These are phyloP conservation scores for Metschnikowia matae DNA, from an alignment of 805 yeast species.

Conservation along the genomic window DNA sequence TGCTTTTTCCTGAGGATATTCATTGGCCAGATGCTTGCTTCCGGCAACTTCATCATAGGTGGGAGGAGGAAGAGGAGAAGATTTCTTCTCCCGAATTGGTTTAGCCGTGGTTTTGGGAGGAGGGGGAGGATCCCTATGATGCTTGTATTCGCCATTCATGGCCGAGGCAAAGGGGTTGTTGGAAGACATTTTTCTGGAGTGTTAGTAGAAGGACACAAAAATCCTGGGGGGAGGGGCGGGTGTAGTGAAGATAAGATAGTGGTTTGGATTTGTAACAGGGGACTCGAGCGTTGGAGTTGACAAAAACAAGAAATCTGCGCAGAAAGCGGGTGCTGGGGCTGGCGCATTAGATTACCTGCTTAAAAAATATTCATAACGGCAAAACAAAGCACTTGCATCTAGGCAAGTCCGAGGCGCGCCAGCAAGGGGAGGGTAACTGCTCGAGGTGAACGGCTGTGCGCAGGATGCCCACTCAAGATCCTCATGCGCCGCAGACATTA, in stretches of 20 bases:
- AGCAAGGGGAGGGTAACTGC: conserved; percentile 2
- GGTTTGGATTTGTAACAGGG: not conserved
- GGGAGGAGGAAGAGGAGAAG: conserved; percentile 49
- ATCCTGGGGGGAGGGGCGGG: not conserved
- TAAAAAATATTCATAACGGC: conserved; percentile 3
- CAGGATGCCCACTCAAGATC: not conserved
- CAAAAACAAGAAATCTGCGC: conserved; percentile 1
- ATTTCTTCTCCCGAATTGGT: conserved; percentile 16
- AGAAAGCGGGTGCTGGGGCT: not conserved
- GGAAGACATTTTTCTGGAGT: conserved; percentile 33
- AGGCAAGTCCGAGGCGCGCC: conserved; percentile 6
- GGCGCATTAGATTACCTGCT: conserved; percentile 3
- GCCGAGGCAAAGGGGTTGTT: conserved; percentile 56
- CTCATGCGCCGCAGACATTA: not conserved
- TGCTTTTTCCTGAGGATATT: conserved; percentile 54
- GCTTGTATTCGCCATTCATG: conserved; percentile 32
- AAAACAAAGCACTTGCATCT: conserved; percentile 3
- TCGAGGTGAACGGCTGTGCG: conserved; percentile 2
- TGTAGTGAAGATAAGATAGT: not conserved
- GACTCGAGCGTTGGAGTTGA: not conserved
- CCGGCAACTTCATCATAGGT: conserved; percentile 69
- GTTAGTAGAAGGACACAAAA: conserved; percentile 6
- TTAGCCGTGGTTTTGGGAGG: conserved; percentile 18
- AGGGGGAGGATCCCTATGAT: conserved; percentile 36
- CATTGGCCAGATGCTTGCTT: conserved; percentile 34